Conservation (phyloP, 2,329 filamentous ascomycete species). For the Leptographium radiaticola region DNA sequence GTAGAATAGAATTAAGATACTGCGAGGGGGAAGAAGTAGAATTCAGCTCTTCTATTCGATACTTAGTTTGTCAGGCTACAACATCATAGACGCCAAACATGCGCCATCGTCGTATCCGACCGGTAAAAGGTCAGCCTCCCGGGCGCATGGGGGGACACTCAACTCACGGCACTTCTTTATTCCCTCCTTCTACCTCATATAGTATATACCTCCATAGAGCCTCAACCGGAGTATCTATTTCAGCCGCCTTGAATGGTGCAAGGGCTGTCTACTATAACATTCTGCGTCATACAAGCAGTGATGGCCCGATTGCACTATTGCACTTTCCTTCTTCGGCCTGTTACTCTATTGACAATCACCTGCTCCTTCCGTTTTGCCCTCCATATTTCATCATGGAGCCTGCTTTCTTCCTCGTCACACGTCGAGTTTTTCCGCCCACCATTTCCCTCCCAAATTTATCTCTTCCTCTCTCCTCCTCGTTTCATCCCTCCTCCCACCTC, state of each 20-base stretch:
- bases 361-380: not conserved
- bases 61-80: no score
- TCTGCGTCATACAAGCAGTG: not conserved
- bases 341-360: not conserved
- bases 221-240: no score
- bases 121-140: no score
- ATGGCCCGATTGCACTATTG: not conserved
- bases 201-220: no score
- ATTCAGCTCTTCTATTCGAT: not conserved
- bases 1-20: not conserved
- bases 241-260: no score
- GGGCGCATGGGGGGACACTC: no score
- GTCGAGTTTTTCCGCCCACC: not conserved
- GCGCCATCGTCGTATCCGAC: no score
- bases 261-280: not conserved
- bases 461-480: not conserved
- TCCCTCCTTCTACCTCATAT: no score
- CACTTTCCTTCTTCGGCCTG: not conserved
- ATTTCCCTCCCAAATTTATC: not conserved
- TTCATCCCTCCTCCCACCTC: not conserved
- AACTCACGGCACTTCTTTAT: no score
- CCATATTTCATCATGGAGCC: not conserved
- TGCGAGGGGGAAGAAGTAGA: no score
- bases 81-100: no score
- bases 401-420: not conserved